Evolutionary conservation across 2,329 filamentous ascomycete genomes (phyloP).

Genomic region (Stagonosporopsis tanaceti): DNA sequence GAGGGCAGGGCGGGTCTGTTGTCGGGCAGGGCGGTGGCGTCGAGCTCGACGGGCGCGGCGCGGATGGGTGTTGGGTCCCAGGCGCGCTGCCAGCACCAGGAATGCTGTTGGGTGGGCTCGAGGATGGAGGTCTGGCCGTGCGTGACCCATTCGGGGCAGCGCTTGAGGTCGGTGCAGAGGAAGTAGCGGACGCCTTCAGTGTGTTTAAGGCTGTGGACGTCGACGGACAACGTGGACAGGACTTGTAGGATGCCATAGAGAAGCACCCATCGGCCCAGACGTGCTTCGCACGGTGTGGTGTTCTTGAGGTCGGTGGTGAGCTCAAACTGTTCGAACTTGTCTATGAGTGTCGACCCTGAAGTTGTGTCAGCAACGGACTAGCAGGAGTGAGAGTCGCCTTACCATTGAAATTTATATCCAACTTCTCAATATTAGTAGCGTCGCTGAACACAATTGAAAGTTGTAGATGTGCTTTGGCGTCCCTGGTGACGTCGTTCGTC

Average conservation of each 20-base stretch:
- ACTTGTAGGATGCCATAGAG: constrained; percentile 54
- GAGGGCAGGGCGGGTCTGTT: not conserved
- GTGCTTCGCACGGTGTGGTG: constrained; percentile 50
- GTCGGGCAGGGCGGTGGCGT: constrained; percentile 21
- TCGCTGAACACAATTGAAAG: constrained; percentile 51
- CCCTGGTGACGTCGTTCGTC: constrained; percentile 38
- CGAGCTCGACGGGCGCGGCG: constrained; percentile 42
- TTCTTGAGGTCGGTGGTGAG: constrained; percentile 44
- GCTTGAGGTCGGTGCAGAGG: constrained; percentile 50
- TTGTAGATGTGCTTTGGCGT: constrained; percentile 51
- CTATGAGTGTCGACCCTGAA: constrained; percentile 50
- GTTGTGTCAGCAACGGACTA: not conserved
- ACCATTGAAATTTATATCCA: constrained; percentile 49
- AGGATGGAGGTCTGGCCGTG: constrained; percentile 34
- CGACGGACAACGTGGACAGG: constrained; percentile 53
- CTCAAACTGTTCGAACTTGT: constrained; percentile 53
- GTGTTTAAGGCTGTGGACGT: constrained; percentile 50
- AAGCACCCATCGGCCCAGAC: constrained; percentile 55
- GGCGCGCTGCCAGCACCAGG: constrained; percentile 48
- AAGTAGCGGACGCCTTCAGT: constrained; percentile 51
- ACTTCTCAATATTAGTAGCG: constrained; percentile 52
- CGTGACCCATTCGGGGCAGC: constrained; percentile 49
- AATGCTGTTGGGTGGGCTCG: constrained; percentile 42
- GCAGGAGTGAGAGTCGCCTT: not conserved
- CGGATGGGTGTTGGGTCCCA: constrained; percentile 37